A percentile compares a stretch with the other conserved stretches of the same genome.
Conservation (phyloP, 768 basidiomycete genomes). For the Boletellus emodensis region DNA sequence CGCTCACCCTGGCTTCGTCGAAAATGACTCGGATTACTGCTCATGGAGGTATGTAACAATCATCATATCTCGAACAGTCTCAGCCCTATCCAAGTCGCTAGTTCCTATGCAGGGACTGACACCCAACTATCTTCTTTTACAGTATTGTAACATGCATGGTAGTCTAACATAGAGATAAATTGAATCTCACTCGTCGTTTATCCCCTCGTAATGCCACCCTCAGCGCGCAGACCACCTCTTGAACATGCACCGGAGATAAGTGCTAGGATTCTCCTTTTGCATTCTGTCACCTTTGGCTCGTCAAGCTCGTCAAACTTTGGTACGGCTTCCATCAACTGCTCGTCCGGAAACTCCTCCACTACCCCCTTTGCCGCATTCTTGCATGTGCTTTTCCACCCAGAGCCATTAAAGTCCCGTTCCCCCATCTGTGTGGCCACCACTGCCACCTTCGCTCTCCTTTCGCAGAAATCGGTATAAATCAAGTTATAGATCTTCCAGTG, state of each 20-base stretch:
- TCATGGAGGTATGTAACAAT: slow-evolving; percentile 2
- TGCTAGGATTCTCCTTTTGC: slow-evolving; percentile 18
- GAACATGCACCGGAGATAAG: slow-evolving; percentile 18
- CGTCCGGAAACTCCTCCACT: slow-evolving; percentile 12
- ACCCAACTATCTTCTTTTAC: neutral
- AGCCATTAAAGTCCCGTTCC: slow-evolving; percentile 2
- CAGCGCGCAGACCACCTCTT: neutral
- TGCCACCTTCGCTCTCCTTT: slow-evolving; percentile 8
- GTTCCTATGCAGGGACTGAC: neutral
- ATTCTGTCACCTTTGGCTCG: slow-evolving; percentile 15
- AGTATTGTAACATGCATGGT: neutral
- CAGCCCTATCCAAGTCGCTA: neutral
- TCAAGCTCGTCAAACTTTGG: slow-evolving; percentile 10
- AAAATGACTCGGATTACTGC: neutral
- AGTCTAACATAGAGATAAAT: slow-evolving; percentile 2
- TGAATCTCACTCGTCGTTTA: neutral
- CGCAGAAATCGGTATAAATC: slow-evolving; percentile 15
- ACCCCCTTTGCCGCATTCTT: slow-evolving; percentile 1
- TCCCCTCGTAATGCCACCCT: neutral
- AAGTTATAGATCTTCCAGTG: slow-evolving; percentile 22
- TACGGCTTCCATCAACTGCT: slow-evolving; percentile 16
- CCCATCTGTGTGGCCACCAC: slow-evolving; percentile 16
- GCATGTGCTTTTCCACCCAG: slow-evolving; percentile 19
- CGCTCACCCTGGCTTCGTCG: neutral
- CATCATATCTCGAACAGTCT: neutral